Percentiles rank a stretch among this genome's conserved stretches.
These are phyloP conservation scores for Quercus suber DNA, from an alignment of 306 rosid species.

Conservation along the genomic window DNA sequence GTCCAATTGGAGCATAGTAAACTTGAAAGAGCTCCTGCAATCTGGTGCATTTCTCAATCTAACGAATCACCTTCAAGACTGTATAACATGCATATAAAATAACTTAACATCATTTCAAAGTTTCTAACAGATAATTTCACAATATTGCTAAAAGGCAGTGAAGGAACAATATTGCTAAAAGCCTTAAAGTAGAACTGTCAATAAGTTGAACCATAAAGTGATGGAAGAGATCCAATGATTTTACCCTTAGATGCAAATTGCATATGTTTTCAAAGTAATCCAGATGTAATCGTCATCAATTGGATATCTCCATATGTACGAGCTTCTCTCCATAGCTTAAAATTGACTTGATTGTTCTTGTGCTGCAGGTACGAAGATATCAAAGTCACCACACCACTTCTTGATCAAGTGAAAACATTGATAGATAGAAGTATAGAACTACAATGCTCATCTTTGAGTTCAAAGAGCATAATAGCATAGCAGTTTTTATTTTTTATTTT, in stretches of 20 bases:
- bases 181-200: too few species aligned
- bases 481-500: background rate
- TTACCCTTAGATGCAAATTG: slow-evolving; percentile 73
- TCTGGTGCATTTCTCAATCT: too few species aligned
- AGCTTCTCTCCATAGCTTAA: slow-evolving; percentile 86
- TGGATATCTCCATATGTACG: slow-evolving; percentile 86
- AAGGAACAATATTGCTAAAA: too few species aligned
- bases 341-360: slow-evolving; percentile 69
- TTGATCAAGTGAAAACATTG: background rate
- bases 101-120: too few species aligned
- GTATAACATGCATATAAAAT: too few species aligned
- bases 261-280: slow-evolving; percentile 82
- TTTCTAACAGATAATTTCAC: too few species aligned
- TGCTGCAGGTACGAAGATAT: slow-evolving; percentile 53
- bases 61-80: too few species aligned
- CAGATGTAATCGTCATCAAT: slow-evolving; percentile 82
- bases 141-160: too few species aligned
- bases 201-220: too few species aligned
- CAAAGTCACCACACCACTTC: slow-evolving; percentile 11
- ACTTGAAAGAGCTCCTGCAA: too few species aligned
- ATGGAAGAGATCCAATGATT: too few species aligned
- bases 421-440: slow-evolving; percentile 2
- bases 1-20: too few species aligned
- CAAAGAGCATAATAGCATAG: slow-evolving; percentile 1
- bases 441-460: background rate